Conservation (phyloP, 257 asterid species). For the Pogostemon cablin region DNA sequence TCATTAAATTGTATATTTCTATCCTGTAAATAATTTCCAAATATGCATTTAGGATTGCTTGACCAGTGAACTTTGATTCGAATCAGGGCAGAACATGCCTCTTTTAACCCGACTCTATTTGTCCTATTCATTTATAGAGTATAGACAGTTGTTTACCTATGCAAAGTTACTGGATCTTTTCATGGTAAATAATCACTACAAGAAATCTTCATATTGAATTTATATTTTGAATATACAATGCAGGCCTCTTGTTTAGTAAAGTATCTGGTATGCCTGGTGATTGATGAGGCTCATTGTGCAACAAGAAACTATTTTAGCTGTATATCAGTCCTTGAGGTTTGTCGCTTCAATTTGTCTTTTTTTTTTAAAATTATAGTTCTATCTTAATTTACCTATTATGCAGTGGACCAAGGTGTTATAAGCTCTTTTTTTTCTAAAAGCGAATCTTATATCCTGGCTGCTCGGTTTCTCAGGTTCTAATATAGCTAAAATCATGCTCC, state of each 20-base stretch:
- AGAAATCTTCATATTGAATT: not conserved
- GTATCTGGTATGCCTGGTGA: slow-evolving; percentile 92
- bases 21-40: too few species aligned
- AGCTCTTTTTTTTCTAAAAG: not conserved
- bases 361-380: not conserved
- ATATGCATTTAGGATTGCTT: too few species aligned
- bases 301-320: slow-evolving; percentile 87
- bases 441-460: not conserved
- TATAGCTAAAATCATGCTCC: not conserved
- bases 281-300: slow-evolving; percentile 99
- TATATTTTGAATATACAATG: slow-evolving; percentile 24
- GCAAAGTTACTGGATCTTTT: too few species aligned
- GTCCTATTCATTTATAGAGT: too few species aligned
- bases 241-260: slow-evolving; percentile 82
- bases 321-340: slow-evolving; percentile 86
- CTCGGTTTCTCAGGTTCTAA: not conserved
- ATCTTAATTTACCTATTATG: not conserved
- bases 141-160: too few species aligned
- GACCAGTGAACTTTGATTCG: too few species aligned
- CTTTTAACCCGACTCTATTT: too few species aligned
- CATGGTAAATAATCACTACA: too few species aligned
- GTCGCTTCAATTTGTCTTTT: slow-evolving; percentile 27
- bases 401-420: not conserved
- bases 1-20: too few species aligned
- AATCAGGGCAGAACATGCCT: too few species aligned